Evolutionary conservation across 139 green algal species (phyloP), one percentile per base, ranked within the genome.

Genomic region (Tetraselmis chui): DNA sequence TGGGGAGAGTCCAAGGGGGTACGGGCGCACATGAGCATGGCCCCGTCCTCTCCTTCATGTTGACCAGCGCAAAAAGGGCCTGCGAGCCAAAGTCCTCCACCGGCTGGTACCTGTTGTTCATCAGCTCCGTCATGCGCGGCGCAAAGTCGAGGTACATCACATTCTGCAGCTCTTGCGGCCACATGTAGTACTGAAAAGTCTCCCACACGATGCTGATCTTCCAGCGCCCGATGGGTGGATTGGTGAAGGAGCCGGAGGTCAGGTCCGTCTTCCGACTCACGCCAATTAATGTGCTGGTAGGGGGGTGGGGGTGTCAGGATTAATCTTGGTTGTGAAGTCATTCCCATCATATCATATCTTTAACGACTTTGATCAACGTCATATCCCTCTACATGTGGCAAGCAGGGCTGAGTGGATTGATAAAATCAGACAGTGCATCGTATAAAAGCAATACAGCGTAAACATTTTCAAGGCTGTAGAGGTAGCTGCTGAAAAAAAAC

Each of bases 161-260:
- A 23, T 31, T 28, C 23, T 30, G 23, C 2, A 80, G 77, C 29
- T 32, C 32, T 29, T 80, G 23, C 23, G 77, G 77, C 77, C 77
- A 80, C 77, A 59, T 80, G 77, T 80, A 80, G 77, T 80, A 80
- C 77, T 80, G 77, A 23, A 80, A 59, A 26, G 45, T 31, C 29
- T 80, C 77, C 31, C 31, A 80, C 27, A 59, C 2, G 77, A 80
- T 31, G 77, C 23, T 27, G 2, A 80, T 32, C 23, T 31, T 59
- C 29, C 31, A 80, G 22, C 32, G 5, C 2, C 77, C 77, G 23
- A 28, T 5, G 2, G 29, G 28, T 18, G 77, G 77, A 27, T 32
- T 2, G 28, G 77, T 80, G n/a, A 59, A 80, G 2, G 28, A 80
- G 23, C 77, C 32, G 5, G 5, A 18, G 2, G 77, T 32, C 24